Evolutionary conservation across 805 yeast genomes (phyloP).

Genomic region (Cyberlindnera saturnus): DNA sequence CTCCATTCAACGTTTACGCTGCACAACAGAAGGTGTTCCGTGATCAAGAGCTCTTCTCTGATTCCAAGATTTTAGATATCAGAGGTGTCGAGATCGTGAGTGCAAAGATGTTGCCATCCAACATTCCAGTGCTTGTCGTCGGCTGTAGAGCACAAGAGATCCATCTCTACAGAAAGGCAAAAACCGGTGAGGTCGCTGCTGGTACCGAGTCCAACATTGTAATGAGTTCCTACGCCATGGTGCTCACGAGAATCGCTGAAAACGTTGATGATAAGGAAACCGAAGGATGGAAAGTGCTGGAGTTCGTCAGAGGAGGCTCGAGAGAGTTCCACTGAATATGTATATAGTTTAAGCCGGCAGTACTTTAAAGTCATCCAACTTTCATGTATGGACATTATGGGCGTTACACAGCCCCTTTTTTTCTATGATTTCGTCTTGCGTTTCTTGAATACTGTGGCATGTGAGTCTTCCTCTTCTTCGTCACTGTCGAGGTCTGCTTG

Average conservation of each 20-base stretch:
- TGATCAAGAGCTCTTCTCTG: conserved; percentile 88
- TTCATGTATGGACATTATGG: neutral
- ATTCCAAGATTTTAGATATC: conserved; percentile 86
- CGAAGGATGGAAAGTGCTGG: conserved; percentile 95
- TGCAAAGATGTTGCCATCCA: conserved; percentile 83
- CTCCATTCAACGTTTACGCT: conserved; percentile 90
- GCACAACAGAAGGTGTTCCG: conserved; percentile 89
- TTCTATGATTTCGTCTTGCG: conserved; percentile 9
- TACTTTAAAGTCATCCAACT: neutral
- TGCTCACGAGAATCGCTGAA: conserved; percentile 87
- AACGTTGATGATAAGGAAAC: conserved; percentile 85
- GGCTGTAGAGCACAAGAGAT: conserved; percentile 97
- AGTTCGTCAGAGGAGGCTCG: conserved; percentile 90
- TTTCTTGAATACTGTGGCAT: conserved; percentile 16
- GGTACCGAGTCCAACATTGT: conserved; percentile 92
- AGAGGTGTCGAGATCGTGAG: conserved; percentile 91
- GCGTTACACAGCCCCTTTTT: neutral
- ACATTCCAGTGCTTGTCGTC: conserved; percentile 86
- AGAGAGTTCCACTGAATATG: conserved; percentile 50
- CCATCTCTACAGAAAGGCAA: conserved; percentile 78
- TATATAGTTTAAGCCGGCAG: neutral
- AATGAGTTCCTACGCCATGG: conserved; percentile 94
- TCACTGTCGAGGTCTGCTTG: conserved; percentile 12
- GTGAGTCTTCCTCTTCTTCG: conserved; percentile 10
- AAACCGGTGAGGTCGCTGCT: conserved; percentile 92